Base-by-base conservation (phyloP, 192 early-diverging fungal genomes). In the Coemansia sp. region DNA sequence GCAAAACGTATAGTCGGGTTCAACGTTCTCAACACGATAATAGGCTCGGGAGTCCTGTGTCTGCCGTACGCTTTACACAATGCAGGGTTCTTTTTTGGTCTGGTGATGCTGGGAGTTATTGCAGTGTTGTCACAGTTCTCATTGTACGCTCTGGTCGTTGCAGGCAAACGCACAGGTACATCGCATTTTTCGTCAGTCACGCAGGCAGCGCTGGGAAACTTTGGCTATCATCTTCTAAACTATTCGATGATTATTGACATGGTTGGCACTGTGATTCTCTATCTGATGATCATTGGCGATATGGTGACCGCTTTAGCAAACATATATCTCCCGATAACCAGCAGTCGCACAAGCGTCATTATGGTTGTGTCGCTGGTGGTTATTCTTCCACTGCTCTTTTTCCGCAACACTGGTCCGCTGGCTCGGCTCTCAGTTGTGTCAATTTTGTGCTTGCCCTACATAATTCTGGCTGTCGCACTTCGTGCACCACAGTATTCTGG, bases 11-110 rank as follows among this genome's bases (percentile, higher is more conserved):
- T 43, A 43, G 72, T 69, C 3, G 66, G 82, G 5, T 83, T 87
- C 57, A 88, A 86, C 38, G 79, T 89, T 38, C 81, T 89, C 9
- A 89, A 89, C 65, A 84, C 85, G 12, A 88, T 85, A 8, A 83
- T 88, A 4, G 88, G 88, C 14, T 85, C 85, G 29, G 88, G 88
- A 9, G 83, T 89, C 35, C 68, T 89, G 10, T 84, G 85, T 4
- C 59, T 89, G 13, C 83, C 88, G 12, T 89, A 84, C 64, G 85
- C 88, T 1, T 70, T 89, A 38, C 71, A 78, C 57, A 82, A 83
- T 38, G 82, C 76, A 7, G 88, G 88, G 4, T 87, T 89, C 47
- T 51, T 68, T 19, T 62, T 78, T 18, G 86, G 86, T 2, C 58
- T 88, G 24, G 45, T 63, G 4, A 78, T 88, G 39, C 82, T 87